Evolutionary conservation across 495 filamentous ascomycete genomes (phyloP).

Genomic region (Pyrenopolyporus hunteri): DNA sequence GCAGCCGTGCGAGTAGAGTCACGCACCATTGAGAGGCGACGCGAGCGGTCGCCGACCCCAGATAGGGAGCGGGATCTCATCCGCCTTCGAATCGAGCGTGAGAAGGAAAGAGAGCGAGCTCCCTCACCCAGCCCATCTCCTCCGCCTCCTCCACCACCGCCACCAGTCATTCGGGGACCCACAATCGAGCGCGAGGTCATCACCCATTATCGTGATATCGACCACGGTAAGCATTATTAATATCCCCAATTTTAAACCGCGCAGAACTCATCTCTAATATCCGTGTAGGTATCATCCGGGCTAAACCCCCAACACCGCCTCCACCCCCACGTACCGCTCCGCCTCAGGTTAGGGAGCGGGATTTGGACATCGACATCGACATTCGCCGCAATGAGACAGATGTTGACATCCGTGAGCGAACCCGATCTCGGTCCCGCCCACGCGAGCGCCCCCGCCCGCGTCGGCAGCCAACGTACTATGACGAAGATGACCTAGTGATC

Average conservation of each 20-base stretch:
- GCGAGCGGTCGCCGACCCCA: constrained; percentile 39
- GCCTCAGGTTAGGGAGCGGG: constrained; percentile 44
- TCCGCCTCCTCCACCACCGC: constrained; percentile 56
- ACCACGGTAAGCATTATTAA: constrained; percentile 69
- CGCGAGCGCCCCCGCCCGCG: constrained; percentile 44
- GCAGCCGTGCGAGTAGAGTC: constrained; percentile 35
- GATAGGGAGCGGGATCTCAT: constrained; percentile 46
- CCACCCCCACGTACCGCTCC: constrained; percentile 47
- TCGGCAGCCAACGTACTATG: constrained; percentile 44
- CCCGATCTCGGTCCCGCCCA: constrained; percentile 45
- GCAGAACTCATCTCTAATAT: constrained; percentile 7
- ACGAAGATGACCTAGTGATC: constrained; percentile 50
- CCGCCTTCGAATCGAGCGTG: constrained; percentile 50
- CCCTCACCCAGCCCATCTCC: constrained; percentile 49
- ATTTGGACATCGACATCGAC: constrained; percentile 63
- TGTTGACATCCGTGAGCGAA: constrained; percentile 53
- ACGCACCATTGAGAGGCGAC: constrained; percentile 35
- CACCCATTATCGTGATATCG: constrained; percentile 84
- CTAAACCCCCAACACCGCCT: constrained; percentile 54
- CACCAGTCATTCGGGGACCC: constrained; percentile 66
- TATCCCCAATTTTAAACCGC: not conserved
- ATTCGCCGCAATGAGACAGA: constrained; percentile 54
- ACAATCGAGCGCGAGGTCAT: constrained; percentile 81
- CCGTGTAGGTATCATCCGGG: constrained; percentile 48
- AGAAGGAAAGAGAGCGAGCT: constrained; percentile 43